phyloP scores from a whole-genome alignment of 2,329 filamentous ascomycete species.

The Phoma sp. region DNA sequence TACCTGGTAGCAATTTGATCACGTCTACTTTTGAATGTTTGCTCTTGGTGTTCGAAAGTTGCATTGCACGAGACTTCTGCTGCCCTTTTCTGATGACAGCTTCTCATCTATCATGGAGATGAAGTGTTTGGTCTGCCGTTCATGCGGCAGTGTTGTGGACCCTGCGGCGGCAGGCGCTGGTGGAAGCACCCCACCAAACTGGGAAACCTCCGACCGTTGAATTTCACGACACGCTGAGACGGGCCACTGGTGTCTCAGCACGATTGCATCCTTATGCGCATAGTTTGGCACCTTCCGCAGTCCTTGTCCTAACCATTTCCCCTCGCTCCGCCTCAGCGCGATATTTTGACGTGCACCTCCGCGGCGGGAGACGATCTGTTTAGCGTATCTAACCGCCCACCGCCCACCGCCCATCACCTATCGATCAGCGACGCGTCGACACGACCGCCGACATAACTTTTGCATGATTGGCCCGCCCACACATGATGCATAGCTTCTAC shows the following conservation, averaged over 20 bases:
- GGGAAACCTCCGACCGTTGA: constrained; percentile 3
- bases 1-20: constrained; percentile 8
- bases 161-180: constrained; percentile 14
- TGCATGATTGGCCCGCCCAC: constrained; percentile 22
- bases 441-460: constrained; percentile 14
- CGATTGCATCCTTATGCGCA: constrained; percentile 10
- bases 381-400: constrained; percentile 23
- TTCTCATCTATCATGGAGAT: no score
- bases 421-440: constrained; percentile 35
- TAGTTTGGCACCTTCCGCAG: not conserved
- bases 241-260: constrained; percentile 3
- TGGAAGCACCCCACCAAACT: constrained; percentile 2
- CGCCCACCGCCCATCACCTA: constrained; percentile 12
- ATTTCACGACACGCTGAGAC: constrained; percentile 3
- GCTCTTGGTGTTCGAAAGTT: not conserved
- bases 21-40: not conserved
- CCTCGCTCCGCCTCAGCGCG: constrained; percentile 5
- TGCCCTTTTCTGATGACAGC: not conserved
- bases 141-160: constrained; percentile 2
- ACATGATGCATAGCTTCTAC: constrained; percentile 41
- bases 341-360: constrained; percentile 16
- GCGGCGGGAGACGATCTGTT: constrained; percentile 19
- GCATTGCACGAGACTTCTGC: not conserved
- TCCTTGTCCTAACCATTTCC: not conserved
- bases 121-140: not conserved